Percentiles rank a stretch among this genome's conserved stretches.
These are phyloP conservation scores for Abelmoschus esculentus DNA, from an alignment of 345 rosid species.

Conservation along the genomic window DNA sequence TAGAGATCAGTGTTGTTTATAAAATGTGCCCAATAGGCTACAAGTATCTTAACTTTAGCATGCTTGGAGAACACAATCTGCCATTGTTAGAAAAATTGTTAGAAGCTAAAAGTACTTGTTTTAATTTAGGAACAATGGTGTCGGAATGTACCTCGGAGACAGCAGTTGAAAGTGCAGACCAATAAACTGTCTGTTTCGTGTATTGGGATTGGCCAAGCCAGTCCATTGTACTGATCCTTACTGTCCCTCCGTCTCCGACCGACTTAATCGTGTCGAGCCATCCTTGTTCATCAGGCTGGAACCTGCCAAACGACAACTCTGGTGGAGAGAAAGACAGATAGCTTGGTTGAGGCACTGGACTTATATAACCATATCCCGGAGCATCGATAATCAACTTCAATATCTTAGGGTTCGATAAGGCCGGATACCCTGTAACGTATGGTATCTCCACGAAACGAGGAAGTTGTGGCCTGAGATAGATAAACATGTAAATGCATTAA, in stretches of 20 bases:
- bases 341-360: slow-evolving; percentile 30
- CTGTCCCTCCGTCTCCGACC: slow-evolving; percentile 44
- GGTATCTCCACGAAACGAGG: slow-evolving; percentile 48
- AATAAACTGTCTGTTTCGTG: slow-evolving; percentile 42
- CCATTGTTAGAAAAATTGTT: not conserved
- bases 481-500: slow-evolving; percentile 7
- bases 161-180: slow-evolving; percentile 73
- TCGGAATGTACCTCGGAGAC: slow-evolving; percentile 55
- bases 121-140: not conserved
- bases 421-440: slow-evolving; percentile 58
- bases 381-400: slow-evolving; percentile 33
- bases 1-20: slow-evolving; percentile 56
- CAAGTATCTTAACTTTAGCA: slow-evolving; percentile 69
- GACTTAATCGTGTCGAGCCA: slow-evolving; percentile 83
- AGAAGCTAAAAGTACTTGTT: not conserved
- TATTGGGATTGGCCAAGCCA: slow-evolving; percentile 95
- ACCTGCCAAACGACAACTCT: slow-evolving; percentile 70
- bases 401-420: slow-evolving; percentile 51
- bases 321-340: slow-evolving; percentile 88
- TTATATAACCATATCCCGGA: slow-evolving; percentile 31
- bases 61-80: slow-evolving; percentile 81
- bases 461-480: slow-evolving; percentile 51
- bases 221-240: slow-evolving; percentile 80
- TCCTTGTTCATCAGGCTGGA: slow-evolving; percentile 71
- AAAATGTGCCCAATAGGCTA: slow-evolving; percentile 66